A percentile compares a stretch with the other conserved stretches of the same genome.
Conservation (phyloP, 805 yeast species). For the Teunomyces stri region DNA sequence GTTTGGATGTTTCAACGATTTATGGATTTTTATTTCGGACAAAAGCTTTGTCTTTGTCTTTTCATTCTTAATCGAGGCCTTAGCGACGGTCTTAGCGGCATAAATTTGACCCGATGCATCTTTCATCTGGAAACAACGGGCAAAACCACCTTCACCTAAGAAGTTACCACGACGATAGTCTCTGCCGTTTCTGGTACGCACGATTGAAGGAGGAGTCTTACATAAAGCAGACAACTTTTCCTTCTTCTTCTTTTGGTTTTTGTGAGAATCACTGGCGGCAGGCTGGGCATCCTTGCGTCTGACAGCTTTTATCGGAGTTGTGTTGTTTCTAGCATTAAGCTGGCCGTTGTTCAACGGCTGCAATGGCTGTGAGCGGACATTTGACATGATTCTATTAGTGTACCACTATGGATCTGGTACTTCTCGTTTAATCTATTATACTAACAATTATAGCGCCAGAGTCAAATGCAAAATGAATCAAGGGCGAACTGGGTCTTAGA, state of each 20-base stretch:
- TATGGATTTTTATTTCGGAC: constrained; percentile 94
- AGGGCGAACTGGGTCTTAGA: not conserved
- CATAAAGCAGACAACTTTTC: constrained; percentile 89
- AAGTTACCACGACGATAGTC: constrained; percentile 89
- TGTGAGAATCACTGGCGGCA: constrained; percentile 12
- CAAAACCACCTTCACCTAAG: constrained; percentile 98
- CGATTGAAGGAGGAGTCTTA: constrained; percentile 94
- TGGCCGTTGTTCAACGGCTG: constrained; percentile 56
- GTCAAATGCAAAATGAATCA: not conserved
- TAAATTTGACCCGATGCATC: constrained; percentile 81
- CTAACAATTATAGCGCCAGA: not conserved
- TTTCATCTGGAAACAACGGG: constrained; percentile 95
- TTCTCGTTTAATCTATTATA: constrained; percentile 1
- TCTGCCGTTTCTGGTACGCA: constrained; percentile 80
- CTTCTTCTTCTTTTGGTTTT: constrained; percentile 61
- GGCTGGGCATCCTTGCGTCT: constrained; percentile 21
- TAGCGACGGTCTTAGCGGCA: constrained; percentile 98
- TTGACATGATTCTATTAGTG: constrained; percentile 7
- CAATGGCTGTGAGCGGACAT: constrained; percentile 40
- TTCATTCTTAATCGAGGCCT: constrained; percentile 85
- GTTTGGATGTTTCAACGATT: constrained; percentile 82
- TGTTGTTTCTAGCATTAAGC: constrained; percentile 42
- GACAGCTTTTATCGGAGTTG: constrained; percentile 41
- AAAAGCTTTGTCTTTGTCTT: constrained; percentile 83
- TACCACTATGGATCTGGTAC: not conserved